Base-by-base conservation (phyloP, 2,329 filamentous ascomycete genomes). In the Ophiocordyceps polyrhachis-furcata region DNA sequence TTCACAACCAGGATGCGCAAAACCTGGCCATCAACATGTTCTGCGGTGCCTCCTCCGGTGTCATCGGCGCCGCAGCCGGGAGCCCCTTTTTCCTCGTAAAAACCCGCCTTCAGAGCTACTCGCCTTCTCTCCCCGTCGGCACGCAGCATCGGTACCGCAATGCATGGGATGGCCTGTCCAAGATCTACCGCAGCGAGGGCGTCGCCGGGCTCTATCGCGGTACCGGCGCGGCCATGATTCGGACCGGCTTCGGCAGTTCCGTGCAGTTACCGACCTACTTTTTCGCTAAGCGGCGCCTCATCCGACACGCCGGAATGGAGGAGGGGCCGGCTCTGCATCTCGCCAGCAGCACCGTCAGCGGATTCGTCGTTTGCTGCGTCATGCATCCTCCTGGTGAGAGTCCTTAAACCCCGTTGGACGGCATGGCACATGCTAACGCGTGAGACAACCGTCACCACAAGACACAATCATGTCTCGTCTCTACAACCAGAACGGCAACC, bases 401-500 rank as follows among this genome's bases (percentile, higher is more conserved):
- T 15, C 25, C 20, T 2, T n/a, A n/a, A n/a, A n/a, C 31, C 2
- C n/a, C 5, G n/a, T 17, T 17, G 2, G 17, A 5, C 7, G 17
- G 11, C n/a, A 38, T 8, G n/a, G 35, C 8, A 38, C 17, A 38
- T 17, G 25, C 35, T 38, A 38, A 38, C 35, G 35, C 15, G 20
- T 17, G 32, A 8, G 15, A n/a, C n/a, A n/a, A 37, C 32, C n/a
- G 8, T n/a, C 32, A 8, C 6, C 32, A 8, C 6, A 19, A 74
- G 91, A 98, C 62, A 98, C 91, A 5, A 84, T 98, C 65, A 98
- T 98, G 91, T 91, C 86, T 49, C 82, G 91, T 50, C 81, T 98
- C 70, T 98, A 98, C 71, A 98, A 98, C 68, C 91, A 98, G 62
- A 93, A 88, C 49, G 91, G 91, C 44, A 93, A 95, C 59, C 73